Base-by-base conservation (phyloP, 2,329 filamentous ascomycete species). In the Epichloe brachyelytri region DNA sequence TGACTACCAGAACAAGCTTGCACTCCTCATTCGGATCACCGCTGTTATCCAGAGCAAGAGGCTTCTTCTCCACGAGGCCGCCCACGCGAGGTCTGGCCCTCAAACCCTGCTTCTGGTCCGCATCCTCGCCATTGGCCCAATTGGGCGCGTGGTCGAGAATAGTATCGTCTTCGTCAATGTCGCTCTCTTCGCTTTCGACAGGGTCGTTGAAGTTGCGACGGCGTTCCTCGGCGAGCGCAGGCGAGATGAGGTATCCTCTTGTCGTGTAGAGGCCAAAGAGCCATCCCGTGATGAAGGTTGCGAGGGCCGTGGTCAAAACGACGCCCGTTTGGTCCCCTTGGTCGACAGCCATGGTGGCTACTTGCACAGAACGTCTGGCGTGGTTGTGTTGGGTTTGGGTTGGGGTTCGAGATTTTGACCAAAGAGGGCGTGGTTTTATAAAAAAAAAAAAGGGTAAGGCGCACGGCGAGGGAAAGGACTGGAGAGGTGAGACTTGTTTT, bases 1-100 rank as follows among this genome's bases (percentile, higher is more conserved):
- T 75, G 51, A 97, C 91, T 4, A 95, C 88, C 36, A 98, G 73
- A 14, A 96, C 88, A 52, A 97, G 75, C 71, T 97, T 97, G 73
- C 91, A 95, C 67, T 96, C 90, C 68, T 96, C 90, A 22, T 72
- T 75, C 39, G 58, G 63, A 22, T 67, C 60, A 52, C 58, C 19
- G 33, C 17, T 14, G 17, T 5, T 47, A 20, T 57, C 20, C 57
- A 71, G 60, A 70, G 69, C 65, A 68, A 43, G 58, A 57, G 39
- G 40, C 45, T 36, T 48, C 46, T 15, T 51, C 57, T 46, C 49
- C 3, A 43, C 30, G 11, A 54, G 38, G 49, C 61, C 59, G 48
- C 63, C 62, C 38, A 52, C 48, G 41, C 72, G 68, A 1, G 49
- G 46, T 20, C 36, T 34, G 6, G 49, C 43, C 38, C 49, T 51